phyloP scores from a whole-genome alignment of 805 yeast species.

The Babjeviella inositovora region DNA sequence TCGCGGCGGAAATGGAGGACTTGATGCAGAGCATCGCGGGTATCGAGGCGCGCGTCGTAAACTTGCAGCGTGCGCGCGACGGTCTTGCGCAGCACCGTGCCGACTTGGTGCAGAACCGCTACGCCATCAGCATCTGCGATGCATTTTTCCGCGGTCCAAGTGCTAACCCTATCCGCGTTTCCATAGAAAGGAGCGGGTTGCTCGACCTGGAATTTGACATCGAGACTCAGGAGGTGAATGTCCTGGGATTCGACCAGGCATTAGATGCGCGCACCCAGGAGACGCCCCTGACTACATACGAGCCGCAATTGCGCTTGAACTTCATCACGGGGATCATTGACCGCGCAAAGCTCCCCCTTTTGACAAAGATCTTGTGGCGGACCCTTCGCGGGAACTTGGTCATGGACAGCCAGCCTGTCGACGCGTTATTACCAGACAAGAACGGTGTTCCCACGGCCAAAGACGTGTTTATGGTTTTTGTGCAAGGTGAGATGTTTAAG shows the following conservation, averaged over 20 bases:
- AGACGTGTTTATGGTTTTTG: constrained; percentile 74
- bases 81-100: too few species aligned
- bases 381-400: constrained; percentile 83
- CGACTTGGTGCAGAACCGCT: too few species aligned
- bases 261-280: too few species aligned
- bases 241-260: constrained; percentile 11
- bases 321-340: constrained; percentile 75
- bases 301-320: constrained; percentile 15
- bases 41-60: constrained; percentile 20
- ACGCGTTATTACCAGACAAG: constrained; percentile 52
- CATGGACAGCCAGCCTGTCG: constrained; percentile 58
- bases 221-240: constrained; percentile 12
- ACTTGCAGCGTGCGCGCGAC: too few species aligned
- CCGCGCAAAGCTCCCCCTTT: constrained; percentile 47
- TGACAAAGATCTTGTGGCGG: constrained; percentile 84
- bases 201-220: too few species aligned
- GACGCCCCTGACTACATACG: too few species aligned
- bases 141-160: too few species aligned
- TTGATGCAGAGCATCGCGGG: constrained; percentile 16
- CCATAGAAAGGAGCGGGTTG: too few species aligned
- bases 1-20: too few species aligned
- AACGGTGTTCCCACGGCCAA: constrained; percentile 45
- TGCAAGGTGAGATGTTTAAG: constrained; percentile 72
- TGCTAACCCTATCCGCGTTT: too few species aligned
- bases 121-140: too few species aligned